Base-by-base conservation (phyloP, 108 stramenopile species). In the Seminavis robusta region DNA sequence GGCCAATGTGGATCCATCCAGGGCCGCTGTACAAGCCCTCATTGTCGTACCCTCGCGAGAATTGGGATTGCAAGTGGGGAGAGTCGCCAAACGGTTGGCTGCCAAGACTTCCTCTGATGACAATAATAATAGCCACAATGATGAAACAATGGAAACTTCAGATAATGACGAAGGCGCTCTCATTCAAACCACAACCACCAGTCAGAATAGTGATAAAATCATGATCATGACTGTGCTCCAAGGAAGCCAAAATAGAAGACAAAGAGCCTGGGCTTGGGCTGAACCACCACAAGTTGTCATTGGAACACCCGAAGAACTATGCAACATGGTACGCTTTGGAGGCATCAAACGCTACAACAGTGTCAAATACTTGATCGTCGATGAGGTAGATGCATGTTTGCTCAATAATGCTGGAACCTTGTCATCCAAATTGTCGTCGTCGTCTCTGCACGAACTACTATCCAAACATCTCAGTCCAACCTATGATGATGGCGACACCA, bases 11-110 rank as follows among this genome's bases (percentile, higher is more conserved):
- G 77, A 88, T 28, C 29, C 63, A 0, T 27, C 61, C 5, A 64
- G 83, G 41, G 45, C 71, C 7, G 61, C 82, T 0, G 69, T 87
- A 8, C 87, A 93, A 69, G 77, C 71, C 20, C 38, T 96, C 32
- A 76, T 98, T 47, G 80, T 98, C 3, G 97, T 96, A 4, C 97
- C 97, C 7, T 94, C 93, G 2, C 58, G 97, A 17, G 97, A 98
- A 70, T 67, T 98, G 56, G 97, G 94, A n/a, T 67, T 95, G 52
- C 97, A 98, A 80, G 92, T 93, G 10, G 80, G 82, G 7, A 69
- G 56, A 15, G 76, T 89, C 19, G 88, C 86, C 17, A 73, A 88
- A 19, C 58, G 83, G 36, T 59, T 92, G 33, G 77, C 73, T 13
- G 80, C 57, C 3, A 44, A 65, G 19, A 69, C 56, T 10, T 32